A percentile compares a stretch with the other conserved stretches of the same genome.
Conservation (phyloP, 179 eudicot genomes). For the Carnegiea gigantea region DNA sequence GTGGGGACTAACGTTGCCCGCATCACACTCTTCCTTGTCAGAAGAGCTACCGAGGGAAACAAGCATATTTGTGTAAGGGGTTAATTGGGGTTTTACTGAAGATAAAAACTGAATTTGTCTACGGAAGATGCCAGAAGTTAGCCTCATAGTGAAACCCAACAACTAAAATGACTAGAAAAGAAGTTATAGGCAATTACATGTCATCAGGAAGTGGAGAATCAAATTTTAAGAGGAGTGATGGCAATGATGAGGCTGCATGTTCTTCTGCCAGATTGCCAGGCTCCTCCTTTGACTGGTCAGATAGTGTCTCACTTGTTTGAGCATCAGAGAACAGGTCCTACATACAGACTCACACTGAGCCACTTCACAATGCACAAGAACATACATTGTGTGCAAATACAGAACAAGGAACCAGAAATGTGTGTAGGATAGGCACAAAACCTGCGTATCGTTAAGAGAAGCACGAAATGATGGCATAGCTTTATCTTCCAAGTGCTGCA, state of each 20-base stretch:
- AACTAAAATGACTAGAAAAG: neutral
- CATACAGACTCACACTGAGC: constrained; percentile 8
- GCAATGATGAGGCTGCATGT: constrained; percentile 57
- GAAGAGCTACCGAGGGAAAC: constrained; percentile 48
- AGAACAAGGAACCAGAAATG: neutral
- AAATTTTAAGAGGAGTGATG: constrained; percentile 58
- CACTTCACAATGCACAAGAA: constrained; percentile 3
- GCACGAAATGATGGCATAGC: constrained; percentile 50
- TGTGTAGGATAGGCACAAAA: constrained; percentile 18
- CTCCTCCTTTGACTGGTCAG: constrained; percentile 33
- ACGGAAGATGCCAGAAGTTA: neutral
- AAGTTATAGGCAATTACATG: constrained; percentile 38
- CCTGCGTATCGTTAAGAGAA: constrained; percentile 81
- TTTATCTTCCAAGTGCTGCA: constrained; percentile 51
- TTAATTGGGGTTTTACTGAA: neutral
- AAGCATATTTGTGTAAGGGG: neutral
- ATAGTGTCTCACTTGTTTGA: constrained; percentile 41
- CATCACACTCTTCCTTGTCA: constrained; percentile 77
- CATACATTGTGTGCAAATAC: neutral
- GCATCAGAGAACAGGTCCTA: constrained; percentile 77
- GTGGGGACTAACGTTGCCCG: constrained; percentile 56
- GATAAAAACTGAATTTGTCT: neutral
- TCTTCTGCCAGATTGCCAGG: constrained; percentile 38
- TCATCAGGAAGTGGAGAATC: constrained; percentile 78
- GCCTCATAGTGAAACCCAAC: neutral